phyloP scores from a whole-genome alignment of 768 basidiomycete genomes.

The Trametes villosa region DNA sequence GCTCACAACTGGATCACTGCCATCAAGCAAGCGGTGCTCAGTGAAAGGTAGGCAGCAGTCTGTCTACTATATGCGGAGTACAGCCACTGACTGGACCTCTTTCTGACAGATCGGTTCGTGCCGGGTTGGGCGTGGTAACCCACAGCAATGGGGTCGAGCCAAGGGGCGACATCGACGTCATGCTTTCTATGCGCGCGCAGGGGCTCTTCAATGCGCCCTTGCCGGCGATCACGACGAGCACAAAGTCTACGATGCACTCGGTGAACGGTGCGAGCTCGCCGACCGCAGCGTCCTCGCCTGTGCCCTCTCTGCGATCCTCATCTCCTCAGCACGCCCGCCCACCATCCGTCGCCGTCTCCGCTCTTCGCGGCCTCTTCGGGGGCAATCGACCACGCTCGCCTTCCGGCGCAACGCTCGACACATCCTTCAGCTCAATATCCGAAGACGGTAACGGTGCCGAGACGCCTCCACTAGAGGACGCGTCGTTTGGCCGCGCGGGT shows the following conservation, averaged over 20 bases:
- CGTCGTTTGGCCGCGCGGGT: conserved; percentile 61
- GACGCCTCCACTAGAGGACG: conserved; percentile 41
- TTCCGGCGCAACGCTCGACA: conserved; percentile 40
- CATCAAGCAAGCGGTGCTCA: conserved; percentile 73
- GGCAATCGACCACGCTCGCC: conserved; percentile 56
- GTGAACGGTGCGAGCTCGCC: conserved; percentile 30
- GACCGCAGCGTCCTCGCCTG: conserved; percentile 34
- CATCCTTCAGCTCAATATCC: conserved; percentile 31
- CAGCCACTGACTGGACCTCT: conserved; percentile 6
- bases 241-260: not conserved
- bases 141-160: conserved; percentile 57
- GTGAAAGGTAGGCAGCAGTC: conserved; percentile 67
- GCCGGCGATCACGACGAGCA: not conserved
- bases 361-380: conserved; percentile 63
- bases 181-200: conserved; percentile 78
- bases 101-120: conserved; percentile 61
- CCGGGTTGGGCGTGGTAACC: conserved; percentile 59
- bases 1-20: conserved; percentile 77
- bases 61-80: not conserved
- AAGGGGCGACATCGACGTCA: conserved; percentile 81
- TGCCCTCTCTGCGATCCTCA: conserved; percentile 26
- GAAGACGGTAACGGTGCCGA: conserved; percentile 31
- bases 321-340: conserved; percentile 23
- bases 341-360: conserved; percentile 48
- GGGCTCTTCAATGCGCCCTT: conserved; percentile 50